Evolutionary conservation across 2,329 filamentous ascomycete genomes (phyloP), one percentile per base, ranked within the genome.

Genomic region (Colletotrichum aenigma): DNA sequence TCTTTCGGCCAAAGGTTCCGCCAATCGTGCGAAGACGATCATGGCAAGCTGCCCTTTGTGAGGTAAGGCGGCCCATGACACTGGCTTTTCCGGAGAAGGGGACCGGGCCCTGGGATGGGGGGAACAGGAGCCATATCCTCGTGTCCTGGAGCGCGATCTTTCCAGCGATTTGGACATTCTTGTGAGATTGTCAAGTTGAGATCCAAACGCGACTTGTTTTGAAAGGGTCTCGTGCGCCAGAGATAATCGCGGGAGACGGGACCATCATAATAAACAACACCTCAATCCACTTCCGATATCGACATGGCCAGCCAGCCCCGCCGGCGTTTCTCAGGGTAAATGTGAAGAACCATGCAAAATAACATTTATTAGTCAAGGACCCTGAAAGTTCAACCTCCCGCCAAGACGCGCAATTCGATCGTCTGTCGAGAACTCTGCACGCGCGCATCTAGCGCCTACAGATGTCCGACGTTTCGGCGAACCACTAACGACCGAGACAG

Each of bases 1-100:
- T 5, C 78, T 74, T n/a, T 81, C 79, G 34, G 78, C 78, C 70
- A 82, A 62, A 9, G 80, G 80, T 34, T 82, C 80, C 8, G 80
- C 80, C n/a, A 81, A 77, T 4, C 80, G 79, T 6, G 78, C 77
- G 13, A 81, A 74, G 58, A 81, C 79, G 6, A 81, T 76, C 43
- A 81, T 78, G 58, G 78, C 79, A 26, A 82, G 65, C n/a, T 81
- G 79, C 16, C 76, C 76, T 38, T 81, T 81, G 13, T 70, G 73
- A 3, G 78, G 80, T 38, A 81, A 76, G 15, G 79, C 79, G 3
- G 66, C 65, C 79, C 79, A 80, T 13, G 75, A 69, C 21, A 73
- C 66, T 8, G 52, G 65, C 28, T 67, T 61, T 13, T 61, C 58
- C 26, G 58, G 30, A n/a, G 58, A 30, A 30, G 58, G 58, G 8